Percentiles rank a stretch among this genome's conserved stretches.
phyloP scores from a whole-genome alignment of 1,284 basidiomycete species.

The Malassezia pachydermatis region DNA sequence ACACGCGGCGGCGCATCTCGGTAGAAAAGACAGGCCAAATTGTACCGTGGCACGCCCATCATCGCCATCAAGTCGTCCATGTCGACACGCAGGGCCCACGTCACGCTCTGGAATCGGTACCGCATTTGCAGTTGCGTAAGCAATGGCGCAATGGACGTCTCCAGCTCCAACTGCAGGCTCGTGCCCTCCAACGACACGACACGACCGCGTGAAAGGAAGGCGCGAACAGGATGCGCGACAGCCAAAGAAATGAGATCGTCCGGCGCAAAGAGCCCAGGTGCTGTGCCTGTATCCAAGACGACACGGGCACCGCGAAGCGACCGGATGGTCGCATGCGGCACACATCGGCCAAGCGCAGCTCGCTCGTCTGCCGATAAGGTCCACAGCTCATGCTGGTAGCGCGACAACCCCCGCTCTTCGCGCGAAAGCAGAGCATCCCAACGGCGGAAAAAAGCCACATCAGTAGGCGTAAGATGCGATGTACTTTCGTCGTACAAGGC shows the following conservation, averaged over 20 bases:
- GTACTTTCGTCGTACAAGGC: conserved; percentile 70
- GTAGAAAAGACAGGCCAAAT: conserved; percentile 80
- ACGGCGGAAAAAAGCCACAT: conserved; percentile 70
- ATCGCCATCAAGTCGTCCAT: conserved; percentile 80
- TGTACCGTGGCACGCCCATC: conserved; percentile 76
- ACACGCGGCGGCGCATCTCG: conserved; percentile 45
- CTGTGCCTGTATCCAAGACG: too few relatives aligned
- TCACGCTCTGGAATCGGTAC: too few relatives aligned
- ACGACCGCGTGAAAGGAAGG: conserved; percentile 9
- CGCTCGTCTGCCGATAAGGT: conserved; percentile 71
- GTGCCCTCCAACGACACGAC: conserved; percentile 50
- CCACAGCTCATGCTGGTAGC: conserved; percentile 85
- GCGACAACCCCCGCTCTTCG: conserved; percentile 75
- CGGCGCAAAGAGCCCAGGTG: too few relatives aligned
- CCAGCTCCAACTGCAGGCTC: conserved; percentile 65
- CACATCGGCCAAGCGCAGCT: conserved; percentile 54
- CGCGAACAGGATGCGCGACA: conserved; percentile 53
- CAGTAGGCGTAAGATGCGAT: conserved; percentile 61
- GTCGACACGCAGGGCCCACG: conserved; percentile 74
- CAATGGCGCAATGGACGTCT: conserved; percentile 58
- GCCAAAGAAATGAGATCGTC: conserved; percentile 75
- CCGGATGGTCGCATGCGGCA: conserved; percentile 19
- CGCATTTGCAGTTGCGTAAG: conserved; percentile 24
- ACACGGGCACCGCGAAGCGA: neutral
- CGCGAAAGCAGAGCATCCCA: conserved; percentile 81